These are phyloP conservation scores for Clavispora fructus DNA, from an alignment of 805 yeast species.

Conservation along the genomic window DNA sequence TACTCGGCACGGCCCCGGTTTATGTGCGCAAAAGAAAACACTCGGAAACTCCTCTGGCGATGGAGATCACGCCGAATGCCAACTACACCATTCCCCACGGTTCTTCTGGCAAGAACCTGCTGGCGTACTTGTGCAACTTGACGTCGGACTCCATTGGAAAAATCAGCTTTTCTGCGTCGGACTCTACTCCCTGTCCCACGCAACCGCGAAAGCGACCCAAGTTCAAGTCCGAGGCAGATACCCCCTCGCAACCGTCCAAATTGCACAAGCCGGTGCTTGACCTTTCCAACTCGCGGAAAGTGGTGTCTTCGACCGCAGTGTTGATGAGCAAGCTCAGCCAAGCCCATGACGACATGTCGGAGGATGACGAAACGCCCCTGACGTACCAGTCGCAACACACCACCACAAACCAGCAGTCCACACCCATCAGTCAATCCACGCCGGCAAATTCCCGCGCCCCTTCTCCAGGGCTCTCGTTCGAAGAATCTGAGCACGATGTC, in stretches of 20 bases:
- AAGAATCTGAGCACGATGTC: conserved; percentile 32
- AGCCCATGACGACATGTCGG: conserved; percentile 5
- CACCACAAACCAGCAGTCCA: conserved; percentile 10
- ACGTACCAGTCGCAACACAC: neutral
- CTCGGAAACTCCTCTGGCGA: conserved; percentile 20
- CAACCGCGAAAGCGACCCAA: conserved; percentile 36
- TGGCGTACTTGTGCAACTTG: conserved; percentile 3
- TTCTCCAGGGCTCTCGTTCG: conserved; percentile 18
- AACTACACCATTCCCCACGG: conserved; percentile 8
- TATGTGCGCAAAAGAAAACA: conserved; percentile 24
- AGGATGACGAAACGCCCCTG: neutral
- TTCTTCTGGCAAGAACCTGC: conserved; percentile 14
- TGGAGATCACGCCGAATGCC: conserved; percentile 21
- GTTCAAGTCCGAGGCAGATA: conserved; percentile 17
- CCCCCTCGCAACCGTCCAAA: conserved; percentile 19
- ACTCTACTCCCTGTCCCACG: conserved; percentile 41
- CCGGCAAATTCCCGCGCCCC: conserved; percentile 38
- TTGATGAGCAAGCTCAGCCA: conserved; percentile 14
- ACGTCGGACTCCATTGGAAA: conserved; percentile 14
- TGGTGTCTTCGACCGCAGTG: conserved; percentile 15
- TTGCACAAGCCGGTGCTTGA: conserved; percentile 22
- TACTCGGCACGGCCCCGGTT: conserved; percentile 14
- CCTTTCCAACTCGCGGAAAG: conserved; percentile 27
- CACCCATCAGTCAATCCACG: conserved; percentile 40
- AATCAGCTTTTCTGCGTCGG: conserved; percentile 29